These are phyloP conservation scores for Citrus trifoliata DNA, from an alignment of 345 rosid genomes.

Conservation along the genomic window DNA sequence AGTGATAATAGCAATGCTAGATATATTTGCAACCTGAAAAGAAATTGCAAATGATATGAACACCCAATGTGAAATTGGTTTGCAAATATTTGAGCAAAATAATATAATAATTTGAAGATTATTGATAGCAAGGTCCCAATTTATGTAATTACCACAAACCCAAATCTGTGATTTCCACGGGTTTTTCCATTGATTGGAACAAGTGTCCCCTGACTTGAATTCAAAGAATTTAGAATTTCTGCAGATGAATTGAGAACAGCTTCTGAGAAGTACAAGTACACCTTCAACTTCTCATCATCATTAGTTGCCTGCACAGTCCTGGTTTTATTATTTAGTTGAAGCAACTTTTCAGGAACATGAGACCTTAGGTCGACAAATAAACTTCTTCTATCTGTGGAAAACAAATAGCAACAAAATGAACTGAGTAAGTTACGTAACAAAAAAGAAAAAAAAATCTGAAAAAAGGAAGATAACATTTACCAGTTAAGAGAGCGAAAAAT, in stretches of 20 bases:
- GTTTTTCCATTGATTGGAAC: conserved; percentile 51
- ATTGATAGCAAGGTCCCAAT: not conserved
- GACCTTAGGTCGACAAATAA: conserved; percentile 60
- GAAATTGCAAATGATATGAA: conserved; percentile 4
- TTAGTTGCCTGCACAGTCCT: conserved; percentile 88
- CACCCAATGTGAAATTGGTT: not conserved
- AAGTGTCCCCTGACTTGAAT: conserved; percentile 55
- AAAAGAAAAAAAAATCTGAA: not conserved
- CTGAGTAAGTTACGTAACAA: conserved; percentile 6
- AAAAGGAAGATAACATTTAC: not conserved
- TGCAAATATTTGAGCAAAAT: not conserved
- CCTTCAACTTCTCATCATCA: conserved; percentile 48
- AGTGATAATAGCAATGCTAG: conserved; percentile 53
- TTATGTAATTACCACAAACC: conserved; percentile 53
- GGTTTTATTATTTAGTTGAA: conserved; percentile 52
- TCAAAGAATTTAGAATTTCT: conserved; percentile 52
- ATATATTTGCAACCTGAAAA: conserved; percentile 60
- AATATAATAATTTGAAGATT: not conserved
- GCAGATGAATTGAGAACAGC: conserved; percentile 72
- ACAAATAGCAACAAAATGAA: conserved; percentile 16
- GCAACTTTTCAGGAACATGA: conserved; percentile 68
- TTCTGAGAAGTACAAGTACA: conserved; percentile 73
- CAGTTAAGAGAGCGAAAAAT: not conserved
- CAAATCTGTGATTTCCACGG: conserved; percentile 68
- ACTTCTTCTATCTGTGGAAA: conserved; percentile 65